phyloP scores from a whole-genome alignment of 305 asterid species.

The Petunia hybrid region DNA sequence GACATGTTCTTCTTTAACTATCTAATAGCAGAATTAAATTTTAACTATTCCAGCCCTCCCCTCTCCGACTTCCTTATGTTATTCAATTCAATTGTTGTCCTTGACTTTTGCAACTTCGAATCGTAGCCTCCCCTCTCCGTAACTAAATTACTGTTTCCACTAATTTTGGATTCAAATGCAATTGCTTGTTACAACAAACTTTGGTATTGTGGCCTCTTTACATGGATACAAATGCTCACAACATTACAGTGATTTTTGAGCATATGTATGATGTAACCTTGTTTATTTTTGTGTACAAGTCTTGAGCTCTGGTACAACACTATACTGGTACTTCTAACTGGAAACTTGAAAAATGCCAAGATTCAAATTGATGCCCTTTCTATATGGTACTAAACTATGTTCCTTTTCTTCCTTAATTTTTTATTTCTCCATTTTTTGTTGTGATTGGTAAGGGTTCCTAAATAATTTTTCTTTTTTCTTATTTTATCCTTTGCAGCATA shows the following conservation, averaged over 20 bases:
- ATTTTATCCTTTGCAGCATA: conserved; percentile 29
- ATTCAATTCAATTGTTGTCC: too few relatives aligned
- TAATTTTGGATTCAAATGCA: not conserved
- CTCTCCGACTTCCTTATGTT: too few relatives aligned
- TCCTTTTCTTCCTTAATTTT: not conserved
- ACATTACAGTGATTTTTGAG: too few relatives aligned
- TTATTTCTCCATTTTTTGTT: not conserved
- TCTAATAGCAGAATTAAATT: too few relatives aligned
- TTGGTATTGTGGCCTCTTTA: conserved; percentile 52
- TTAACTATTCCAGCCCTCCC: too few relatives aligned
- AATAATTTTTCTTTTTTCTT: not conserved
- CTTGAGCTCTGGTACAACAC: conserved; percentile 74
- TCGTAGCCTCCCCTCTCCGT: too few relatives aligned
- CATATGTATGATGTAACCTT: too few relatives aligned
- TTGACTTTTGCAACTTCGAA: too few relatives aligned
- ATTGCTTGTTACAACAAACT: not conserved
- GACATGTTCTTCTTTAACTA: too few relatives aligned
- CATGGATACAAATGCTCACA: too few relatives aligned
- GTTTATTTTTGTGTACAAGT: conserved; percentile 33
- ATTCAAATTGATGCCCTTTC: conserved; percentile 69
- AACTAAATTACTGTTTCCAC: too few relatives aligned
- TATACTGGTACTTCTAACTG: conserved; percentile 62
- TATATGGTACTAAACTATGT: conserved; percentile 58
- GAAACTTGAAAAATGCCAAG: conserved; percentile 60
- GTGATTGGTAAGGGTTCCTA: not conserved